Conservation (phyloP, 306 rosid species). For the Albizia julibrissin region DNA sequence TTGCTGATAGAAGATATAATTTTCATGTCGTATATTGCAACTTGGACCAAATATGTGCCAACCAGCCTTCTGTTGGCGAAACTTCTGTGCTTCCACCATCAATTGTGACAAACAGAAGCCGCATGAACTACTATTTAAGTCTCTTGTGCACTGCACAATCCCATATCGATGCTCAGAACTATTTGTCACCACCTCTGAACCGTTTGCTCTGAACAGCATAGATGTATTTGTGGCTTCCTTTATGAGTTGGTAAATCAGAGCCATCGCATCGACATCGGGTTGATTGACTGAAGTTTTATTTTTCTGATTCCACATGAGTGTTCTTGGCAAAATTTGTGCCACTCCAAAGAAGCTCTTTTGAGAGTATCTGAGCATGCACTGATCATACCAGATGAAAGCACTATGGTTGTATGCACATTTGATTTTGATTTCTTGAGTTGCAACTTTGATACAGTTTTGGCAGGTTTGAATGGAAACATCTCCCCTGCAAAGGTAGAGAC, state of each 20-base stretch:
- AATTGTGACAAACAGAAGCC: conserved; percentile 32
- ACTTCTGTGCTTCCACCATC: neutral
- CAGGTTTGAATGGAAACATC: conserved; percentile 23
- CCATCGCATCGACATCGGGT: conserved; percentile 7
- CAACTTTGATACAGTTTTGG: conserved; percentile 19
- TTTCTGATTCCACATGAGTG: neutral
- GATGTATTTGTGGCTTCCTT: conserved; percentile 22
- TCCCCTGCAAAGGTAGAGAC: conserved; percentile 34
- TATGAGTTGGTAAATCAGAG: conserved; percentile 29
- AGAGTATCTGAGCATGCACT: conserved; percentile 35
- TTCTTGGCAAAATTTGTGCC: neutral
- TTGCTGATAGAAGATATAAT: conserved; percentile 30
- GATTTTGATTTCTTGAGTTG: conserved; percentile 13
- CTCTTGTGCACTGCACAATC: conserved; percentile 50
- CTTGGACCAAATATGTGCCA: conserved; percentile 44
- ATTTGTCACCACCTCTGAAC: neutral
- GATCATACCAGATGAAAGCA: conserved; percentile 30
- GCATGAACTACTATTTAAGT: conserved; percentile 28
- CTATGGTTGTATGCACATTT: neutral
- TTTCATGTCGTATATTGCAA: conserved; percentile 50
- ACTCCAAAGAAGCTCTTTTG: neutral
- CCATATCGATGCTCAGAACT: conserved; percentile 29
- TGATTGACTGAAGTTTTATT: neutral
- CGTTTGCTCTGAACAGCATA: conserved; percentile 26
- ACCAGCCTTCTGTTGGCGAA: conserved; percentile 22